phyloP scores from a whole-genome alignment of 257 asterid species.

The Solanum clarkiae region DNA sequence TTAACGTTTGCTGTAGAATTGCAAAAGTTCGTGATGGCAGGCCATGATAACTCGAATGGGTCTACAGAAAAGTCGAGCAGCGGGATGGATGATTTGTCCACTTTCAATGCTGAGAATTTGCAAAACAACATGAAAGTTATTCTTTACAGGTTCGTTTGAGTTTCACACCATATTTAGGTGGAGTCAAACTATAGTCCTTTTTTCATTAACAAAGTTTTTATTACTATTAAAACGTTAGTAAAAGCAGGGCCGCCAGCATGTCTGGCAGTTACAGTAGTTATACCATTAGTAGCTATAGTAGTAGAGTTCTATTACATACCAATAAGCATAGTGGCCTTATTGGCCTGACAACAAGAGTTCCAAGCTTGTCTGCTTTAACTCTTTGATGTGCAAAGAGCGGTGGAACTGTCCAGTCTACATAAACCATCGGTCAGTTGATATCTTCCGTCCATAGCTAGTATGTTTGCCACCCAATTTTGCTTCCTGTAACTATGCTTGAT shows the following conservation, averaged over 20 bases:
- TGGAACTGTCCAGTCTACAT: too few species aligned
- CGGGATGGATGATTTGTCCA: conserved; percentile 41
- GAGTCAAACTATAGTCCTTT: neutral
- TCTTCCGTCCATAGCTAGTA: too few species aligned
- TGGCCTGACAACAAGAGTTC: too few species aligned
- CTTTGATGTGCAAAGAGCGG: too few species aligned
- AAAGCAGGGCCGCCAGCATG: neutral
- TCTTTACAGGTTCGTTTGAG: conserved; percentile 45
- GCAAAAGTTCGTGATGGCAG: conserved; percentile 32
- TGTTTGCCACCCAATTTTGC: too few species aligned
- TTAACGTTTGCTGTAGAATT: neutral
- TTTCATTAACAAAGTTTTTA: neutral
- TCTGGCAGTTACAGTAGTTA: too few species aligned
- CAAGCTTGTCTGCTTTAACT: neutral
- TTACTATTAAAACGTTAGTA: neutral
- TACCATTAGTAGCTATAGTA: too few species aligned
- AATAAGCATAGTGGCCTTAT: neutral
- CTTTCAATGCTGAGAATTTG: conserved; percentile 61
- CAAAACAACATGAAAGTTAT: conserved; percentile 60
- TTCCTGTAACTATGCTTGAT: too few species aligned
- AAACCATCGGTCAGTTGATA: too few species aligned
- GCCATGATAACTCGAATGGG: conserved; percentile 31
- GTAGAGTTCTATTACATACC: neutral
- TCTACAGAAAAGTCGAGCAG: conserved; percentile 38
- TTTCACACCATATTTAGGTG: neutral